Evolutionary conservation across 2,329 filamentous ascomycete genomes (phyloP), one percentile per base, ranked within the genome.

Genomic region (Aspergillus uvarum): DNA sequence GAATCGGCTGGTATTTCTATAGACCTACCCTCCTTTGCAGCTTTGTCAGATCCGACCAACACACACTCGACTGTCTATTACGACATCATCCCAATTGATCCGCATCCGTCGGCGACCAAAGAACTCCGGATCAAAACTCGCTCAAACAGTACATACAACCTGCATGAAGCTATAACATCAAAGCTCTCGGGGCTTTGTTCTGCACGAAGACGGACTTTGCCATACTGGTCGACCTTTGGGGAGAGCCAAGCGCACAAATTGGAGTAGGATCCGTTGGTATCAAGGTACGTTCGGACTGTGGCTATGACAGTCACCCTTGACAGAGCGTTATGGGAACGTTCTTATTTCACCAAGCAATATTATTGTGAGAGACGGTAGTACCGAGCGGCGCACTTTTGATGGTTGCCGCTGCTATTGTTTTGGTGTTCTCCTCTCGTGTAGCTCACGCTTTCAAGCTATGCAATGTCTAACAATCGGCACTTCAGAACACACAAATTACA

Each of bases 51-150:
- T 35, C n/a, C 26, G 53, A 48, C 53, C 26, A 48, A 48, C 53
- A 55, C 53, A 14, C n/a, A 12, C 53, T 11, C 11, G 32, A 47
- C 47, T 47, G 22, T 55, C 53, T 31, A 48, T 55, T 48, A 55
- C 53, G 53, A 29, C 53, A 55, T 47, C 47, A 29, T 55, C 48
- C 22, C 42, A 44, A 26, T 26, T n/a, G 14, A 55, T 55, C 53
- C 53, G 53, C 53, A 35, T 55, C 53, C 53, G 53, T 55, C 51
- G 51, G 19, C 31, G 42, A 48, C 53, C 52, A 32, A 31, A n/a
- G 44, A 48, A 55, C 44, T 47, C 53, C 53, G 42, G 48, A 19
- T 21, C 35, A 31, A 21, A 54, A 26, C 21, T 48, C 32, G 24
- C 53, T 55, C 24, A 12, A 35, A 32, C 53, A 22, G 19, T 48